Evolutionary conservation across 306 rosid genomes (phyloP).

Genomic region (Cucurbita pepo): DNA sequence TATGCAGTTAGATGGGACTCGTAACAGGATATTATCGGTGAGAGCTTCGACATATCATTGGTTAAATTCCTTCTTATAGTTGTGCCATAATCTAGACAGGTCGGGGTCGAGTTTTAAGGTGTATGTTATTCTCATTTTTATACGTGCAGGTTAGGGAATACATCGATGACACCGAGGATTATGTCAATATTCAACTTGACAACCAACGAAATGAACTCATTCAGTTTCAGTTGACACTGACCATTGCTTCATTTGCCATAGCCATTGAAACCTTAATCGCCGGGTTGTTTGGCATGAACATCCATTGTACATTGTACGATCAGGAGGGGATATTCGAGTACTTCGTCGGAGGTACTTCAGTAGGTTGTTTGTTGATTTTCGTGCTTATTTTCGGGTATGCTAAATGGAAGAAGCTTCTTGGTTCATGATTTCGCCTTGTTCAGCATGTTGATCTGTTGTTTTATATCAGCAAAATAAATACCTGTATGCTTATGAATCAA

Average conservation of each 20-base stretch:
- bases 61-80: background rate
- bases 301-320: conserved; percentile 27
- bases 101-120: background rate
- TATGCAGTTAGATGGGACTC: conserved; percentile 95
- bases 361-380: conserved; percentile 34
- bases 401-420: conserved; percentile 79
- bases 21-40: conserved; percentile 91
- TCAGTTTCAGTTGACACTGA: conserved; percentile 85
- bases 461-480: background rate
- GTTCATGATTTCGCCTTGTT: conserved; percentile 29
- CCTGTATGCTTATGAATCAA: background rate
- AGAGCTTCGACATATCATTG: conserved; percentile 18
- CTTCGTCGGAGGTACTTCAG: conserved; percentile 28
- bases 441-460: background rate
- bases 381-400: conserved; percentile 67
- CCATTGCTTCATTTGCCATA: conserved; percentile 80
- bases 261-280: conserved; percentile 61
- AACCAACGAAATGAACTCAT: conserved; percentile 93
- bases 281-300: conserved; percentile 82
- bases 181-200: conserved; percentile 91
- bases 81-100: background rate
- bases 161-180: conserved; percentile 95
- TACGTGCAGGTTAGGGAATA: conserved; percentile 87
- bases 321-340: conserved; percentile 30
- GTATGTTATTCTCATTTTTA: background rate